A percentile compares a stretch with the other conserved stretches of the same genome.
These are phyloP conservation scores for Mortierella sp. DNA, from an alignment of 371 early-diverging fungal genomes.

Conservation along the genomic window DNA sequence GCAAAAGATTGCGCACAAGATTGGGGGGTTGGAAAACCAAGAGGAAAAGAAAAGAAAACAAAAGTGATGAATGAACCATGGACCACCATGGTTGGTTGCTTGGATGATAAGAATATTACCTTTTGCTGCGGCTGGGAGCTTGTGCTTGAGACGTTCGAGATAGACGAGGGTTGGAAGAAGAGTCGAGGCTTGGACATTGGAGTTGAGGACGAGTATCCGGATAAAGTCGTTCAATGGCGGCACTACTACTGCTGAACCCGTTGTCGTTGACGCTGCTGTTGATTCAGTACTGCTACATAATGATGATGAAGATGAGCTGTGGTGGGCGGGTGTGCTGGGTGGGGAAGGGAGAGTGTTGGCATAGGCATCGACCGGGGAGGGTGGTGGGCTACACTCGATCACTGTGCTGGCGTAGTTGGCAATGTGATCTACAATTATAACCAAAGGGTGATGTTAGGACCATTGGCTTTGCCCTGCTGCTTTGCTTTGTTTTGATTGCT, in stretches of 20 bases:
- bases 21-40: neutral
- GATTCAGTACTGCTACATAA: slow-evolving; percentile 7
- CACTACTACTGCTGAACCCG: slow-evolving; percentile 26
- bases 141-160: slow-evolving; percentile 62
- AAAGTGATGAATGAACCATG: neutral
- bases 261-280: slow-evolving; percentile 11
- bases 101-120: slow-evolving; percentile 14
- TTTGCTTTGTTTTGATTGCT: neutral
- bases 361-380: slow-evolving; percentile 4
- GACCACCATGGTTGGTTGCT: neutral
- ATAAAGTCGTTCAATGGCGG: slow-evolving; percentile 67
- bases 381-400: slow-evolving; percentile 63
- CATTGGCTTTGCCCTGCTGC: neutral
- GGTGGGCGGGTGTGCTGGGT: slow-evolving; percentile 31
- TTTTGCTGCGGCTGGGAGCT: slow-evolving; percentile 44
- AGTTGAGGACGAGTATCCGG: slow-evolving; percentile 62
- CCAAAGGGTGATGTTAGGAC: slow-evolving; percentile 2
- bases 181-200: slow-evolving; percentile 68
- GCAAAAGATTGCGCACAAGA: neutral
- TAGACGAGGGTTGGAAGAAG: slow-evolving; percentile 68
- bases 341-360: slow-evolving; percentile 29
- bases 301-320: slow-evolving; percentile 3
- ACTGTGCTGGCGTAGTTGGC: slow-evolving; percentile 62
- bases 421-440: slow-evolving; percentile 43
- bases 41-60: neutral